Base-by-base conservation (phyloP, 2,329 filamentous ascomycete species). In the Aspergillus thermomutatus region DNA sequence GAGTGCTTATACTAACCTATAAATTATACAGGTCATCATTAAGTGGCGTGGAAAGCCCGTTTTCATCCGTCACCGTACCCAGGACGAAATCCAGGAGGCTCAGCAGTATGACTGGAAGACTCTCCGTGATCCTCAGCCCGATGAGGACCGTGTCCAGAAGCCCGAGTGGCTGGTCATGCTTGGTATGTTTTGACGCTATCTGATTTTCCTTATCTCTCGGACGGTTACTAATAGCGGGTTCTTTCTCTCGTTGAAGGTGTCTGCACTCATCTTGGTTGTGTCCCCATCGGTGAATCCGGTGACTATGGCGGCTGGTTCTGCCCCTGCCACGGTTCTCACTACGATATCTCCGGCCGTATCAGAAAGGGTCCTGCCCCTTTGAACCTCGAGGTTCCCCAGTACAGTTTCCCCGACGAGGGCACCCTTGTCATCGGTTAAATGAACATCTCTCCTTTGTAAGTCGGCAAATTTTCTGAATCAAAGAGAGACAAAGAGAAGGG, bases 21-120 rank as follows among this genome's bases (percentile, higher is more conserved):
- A 50, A 55, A 45, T 27, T 14, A 23, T 54, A 66, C 71, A 92
- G 89, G 88, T 99, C 77, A 95, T 99, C 78, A 96, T 99, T 85
- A 99, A 99, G 84, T 99, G 94, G 94, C 90, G 94, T 84, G 94
- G 94, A 78, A 99, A 99, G 90, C 94, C 94, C 78, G 92, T 99
- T 77, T 99, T 99, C 84, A 92, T 99, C 86, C 92, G 94, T 78
- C 94, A 99, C 88, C 91, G 94, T 75, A 99, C 94, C 69, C 80
- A 86, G 71, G 83, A 84, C 72, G 94, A 99, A 83, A 97, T 99
- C 81, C 87, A 92, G 72, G 90, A 97, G 80, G 94, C 94, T 77
- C 92, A 97, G 81, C 85, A 88, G 75, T 86, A 91, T 77, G 89
- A 95, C 77, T 84, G 95, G 78, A 78, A 91, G 71, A 77, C 84